Evolutionary conservation across 208 protist species (phyloP), one percentile per base, ranked within the genome.

Genomic region (Trichomonas tenax): DNA sequence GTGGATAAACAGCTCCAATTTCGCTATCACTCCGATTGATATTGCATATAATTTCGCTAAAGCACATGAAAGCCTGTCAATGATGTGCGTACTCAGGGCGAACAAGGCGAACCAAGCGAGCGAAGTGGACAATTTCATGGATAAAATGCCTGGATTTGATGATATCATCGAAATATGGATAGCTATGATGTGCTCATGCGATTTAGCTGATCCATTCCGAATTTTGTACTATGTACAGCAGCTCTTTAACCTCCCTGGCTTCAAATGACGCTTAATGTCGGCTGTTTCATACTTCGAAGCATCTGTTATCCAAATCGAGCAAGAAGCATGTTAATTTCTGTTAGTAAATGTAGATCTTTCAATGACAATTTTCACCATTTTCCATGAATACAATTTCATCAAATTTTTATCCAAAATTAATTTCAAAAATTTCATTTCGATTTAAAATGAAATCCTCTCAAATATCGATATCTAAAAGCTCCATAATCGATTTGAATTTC

Each of bases 131-230:
- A 40, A 89, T 40, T 89, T 89, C 40, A n/a, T 46, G 17, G 40
- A 89, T n/a, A 89, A 89, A 89, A 89, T 89, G 82, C 82, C 82
- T 17, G 82, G 82, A 15, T 89, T 89, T 48, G 82, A 89, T 46
- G 82, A 89, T 44, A 89, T 89, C 36, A 44, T 89, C 23, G 82
- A 89, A 89, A 89, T 89, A 44, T 89, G 82, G 82, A 44, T 89
- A 8, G 34, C 82, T 9, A 44, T 89, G 40, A 23, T 89, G 23
- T 46, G 82, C 17, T 31, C 40, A 31, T 44, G 40, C 17, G 40
- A 40, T 21, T 0, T 46, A 9, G 2, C 40, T 34, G 38, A 89
- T 23, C 82, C 82, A 46, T n/a, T 44, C 38, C 17, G 40, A 45
- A 14, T 89, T 21, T n/a, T 89, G 40, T 31, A 31, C 2, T 48